A percentile compares a stretch with the other conserved stretches of the same genome.
Evolutionary conservation across 176 grass and related monocot genomes (phyloP).

Genomic region (Luzula sylvatica): DNA sequence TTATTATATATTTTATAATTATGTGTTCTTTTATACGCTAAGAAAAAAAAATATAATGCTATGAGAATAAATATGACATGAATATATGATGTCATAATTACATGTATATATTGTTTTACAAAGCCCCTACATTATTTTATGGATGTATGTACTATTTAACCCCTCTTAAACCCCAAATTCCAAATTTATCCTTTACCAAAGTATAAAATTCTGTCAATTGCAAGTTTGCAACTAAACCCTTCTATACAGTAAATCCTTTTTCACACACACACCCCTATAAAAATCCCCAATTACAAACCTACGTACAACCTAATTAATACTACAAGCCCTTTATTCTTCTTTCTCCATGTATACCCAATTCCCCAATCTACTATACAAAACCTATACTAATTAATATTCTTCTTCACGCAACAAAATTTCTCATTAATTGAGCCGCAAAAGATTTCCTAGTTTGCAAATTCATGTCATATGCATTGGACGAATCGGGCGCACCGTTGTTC

Average conservation of each 20-base stretch:
- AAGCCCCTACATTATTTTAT: constrained; percentile 11
- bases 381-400: constrained; percentile 34
- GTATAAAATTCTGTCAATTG: constrained; percentile 17
- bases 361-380: constrained; percentile 48
- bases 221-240: constrained; percentile 20
- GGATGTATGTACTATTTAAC: constrained; percentile 6
- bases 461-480: constrained; percentile 50
- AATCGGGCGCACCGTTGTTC: constrained; percentile 4
- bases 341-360: constrained; percentile 25
- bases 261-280: constrained; percentile 10
- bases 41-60: too few species aligned
- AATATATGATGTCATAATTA: too few species aligned
- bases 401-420: constrained; percentile 52
- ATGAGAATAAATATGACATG: too few species aligned
- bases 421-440: constrained; percentile 82
- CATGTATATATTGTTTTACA: constrained; percentile 9
- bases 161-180: constrained; percentile 8
- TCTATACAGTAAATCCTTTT: constrained; percentile 25
- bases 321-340: constrained; percentile 35
- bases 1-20: too few species aligned
- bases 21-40: too few species aligned
- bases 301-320: constrained; percentile 23
- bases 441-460: constrained; percentile 70
- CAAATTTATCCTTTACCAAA: constrained; percentile 19
- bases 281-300: constrained; percentile 6